Percentiles rank a stretch among this genome's conserved stretches.
phyloP scores from a whole-genome alignment of 106 monocot species.

The Ottelia alismoides region DNA sequence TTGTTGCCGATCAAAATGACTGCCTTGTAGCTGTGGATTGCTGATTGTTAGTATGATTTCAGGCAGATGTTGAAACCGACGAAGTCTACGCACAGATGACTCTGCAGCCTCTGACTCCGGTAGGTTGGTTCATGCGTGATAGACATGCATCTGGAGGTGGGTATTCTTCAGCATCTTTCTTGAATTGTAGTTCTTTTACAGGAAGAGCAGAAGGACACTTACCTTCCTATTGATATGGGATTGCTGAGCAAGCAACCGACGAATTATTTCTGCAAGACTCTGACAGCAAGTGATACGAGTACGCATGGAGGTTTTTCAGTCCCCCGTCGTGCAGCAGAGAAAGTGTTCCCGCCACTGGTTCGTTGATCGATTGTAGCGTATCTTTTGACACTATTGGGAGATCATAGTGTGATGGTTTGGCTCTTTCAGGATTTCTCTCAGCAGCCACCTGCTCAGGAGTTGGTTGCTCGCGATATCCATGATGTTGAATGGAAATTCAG shows the following conservation, averaged over 20 bases:
- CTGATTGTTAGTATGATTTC: constrained; percentile 9
- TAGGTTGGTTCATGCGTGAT: too few relatives aligned
- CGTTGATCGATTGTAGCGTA: too few relatives aligned
- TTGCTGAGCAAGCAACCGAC: constrained; percentile 37
- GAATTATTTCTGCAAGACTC: constrained; percentile 63
- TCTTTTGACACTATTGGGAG: too few relatives aligned
- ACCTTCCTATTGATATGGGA: constrained; percentile 39
- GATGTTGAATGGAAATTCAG: constrained; percentile 91
- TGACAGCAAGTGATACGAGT: constrained; percentile 75
- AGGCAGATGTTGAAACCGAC: constrained; percentile 95
- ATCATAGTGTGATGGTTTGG: too few relatives aligned
- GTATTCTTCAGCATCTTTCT: too few relatives aligned
- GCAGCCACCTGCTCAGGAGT: constrained; percentile 79
- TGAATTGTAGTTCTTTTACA: too few relatives aligned
- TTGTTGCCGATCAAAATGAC: too few relatives aligned
- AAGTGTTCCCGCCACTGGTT: constrained; percentile 67
- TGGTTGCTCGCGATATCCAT: constrained; percentile 79
- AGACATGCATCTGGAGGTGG: too few relatives aligned
- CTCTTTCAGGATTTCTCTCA: constrained; percentile 60
- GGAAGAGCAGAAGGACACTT: constrained; percentile 56
- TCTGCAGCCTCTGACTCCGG: constrained; percentile 68
- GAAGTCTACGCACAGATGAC: constrained; percentile 98
- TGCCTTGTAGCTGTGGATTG: neutral
- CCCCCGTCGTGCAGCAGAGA: constrained; percentile 70
- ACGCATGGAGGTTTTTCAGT: constrained; percentile 80